Base-by-base conservation (phyloP, 495 filamentous ascomycete species). In the Penicillium paxilli region DNA sequence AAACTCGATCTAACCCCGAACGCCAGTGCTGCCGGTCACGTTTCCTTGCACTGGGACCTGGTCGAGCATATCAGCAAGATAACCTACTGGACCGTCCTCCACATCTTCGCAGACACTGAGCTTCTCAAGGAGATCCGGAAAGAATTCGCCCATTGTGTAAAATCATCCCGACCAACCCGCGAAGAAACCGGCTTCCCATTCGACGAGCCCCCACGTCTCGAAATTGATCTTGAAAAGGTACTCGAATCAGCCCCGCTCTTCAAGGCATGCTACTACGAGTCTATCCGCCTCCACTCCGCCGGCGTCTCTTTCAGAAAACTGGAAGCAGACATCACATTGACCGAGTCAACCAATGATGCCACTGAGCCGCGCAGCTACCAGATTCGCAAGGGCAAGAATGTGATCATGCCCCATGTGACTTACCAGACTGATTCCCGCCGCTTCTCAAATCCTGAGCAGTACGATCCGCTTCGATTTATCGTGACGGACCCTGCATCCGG, bases 71-170 rank as follows among this genome's bases (percentile, higher is more conserved):
- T 75, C 2, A 72, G 78, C 12, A 72, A 76, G 25, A 65, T 79
- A 41, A 74, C 77, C 2, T 86, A 82, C 60, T 87, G 83, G 83
- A 74, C 75, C 42, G 45, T 85, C 17, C 57, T 83, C 14, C 82
- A 76, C 46, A 75, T 87, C 26, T 78, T 78, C 52, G 62, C 74
- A 11, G 75, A 74, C 21, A 68, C 71, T 9, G 60, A 59, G 1
- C 69, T 83, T 19, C 51, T 83, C 8, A 64, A 67, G n/a, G 67
- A 69, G 4, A 71, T 88, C 17, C 74, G 79, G 12, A 65, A 71
- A 20, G 86, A 88, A 59, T 77, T 82, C 8, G 63, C 63, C 3
- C 68, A 76, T 0, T 83, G 66, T 42, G 76, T 73, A 8, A 67
- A 70, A 37, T 70, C 76, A 4, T 60, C 64, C 1, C 73, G 83